Base-by-base conservation (phyloP, 768 basidiomycete genomes). In the Trametes cingulata region DNA sequence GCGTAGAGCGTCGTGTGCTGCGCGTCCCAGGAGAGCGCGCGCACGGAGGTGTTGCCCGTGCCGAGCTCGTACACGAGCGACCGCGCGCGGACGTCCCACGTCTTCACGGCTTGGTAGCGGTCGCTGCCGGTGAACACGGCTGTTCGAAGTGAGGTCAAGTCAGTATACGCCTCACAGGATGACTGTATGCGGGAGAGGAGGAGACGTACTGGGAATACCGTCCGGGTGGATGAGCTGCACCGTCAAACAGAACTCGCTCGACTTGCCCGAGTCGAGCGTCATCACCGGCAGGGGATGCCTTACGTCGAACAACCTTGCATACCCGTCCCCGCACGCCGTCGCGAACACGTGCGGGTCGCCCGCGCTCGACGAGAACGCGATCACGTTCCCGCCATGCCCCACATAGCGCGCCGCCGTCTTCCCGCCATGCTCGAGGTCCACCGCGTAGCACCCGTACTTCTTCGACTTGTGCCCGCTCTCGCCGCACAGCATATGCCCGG, bases 1-100 rank as follows among this genome's bases (percentile, higher is more conserved):
- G 74, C 78, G 57, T 73, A 77, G 8, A 79, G 67, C 6, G 69
- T 58, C 24, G 69, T 68, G 22, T 42, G 49, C n/a, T 12, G n/a
- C n/a, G 45, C 19, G 40, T 52, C 74, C 78, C 76, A 79, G 1
- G 67, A 66, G 56, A 79, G 58, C 10, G 61, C 55, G 1, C 36
- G 42, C 1, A 80, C 78, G 3, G 45, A 22, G 53, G 78, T 80
- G 59, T 80, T 81, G 8, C 79, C 79, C 1, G 77, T 78, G 1
- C 74, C 67, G 12, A 80, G 69, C 48, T 80, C 77, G 62, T 79
- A 80, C 0, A 78, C 67, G 1, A 65, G 27, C 9, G 57, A 59
- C 8, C 61, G 67, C 0, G 74, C 72, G 35, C 78, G 76, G 14
- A 78, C 41, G 51, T 81, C 78, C 77, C 77, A 80, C 13, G 77